phyloP scores from a whole-genome alignment of 192 early-diverging fungal genomes.

The Umbelopsis sp. region DNA sequence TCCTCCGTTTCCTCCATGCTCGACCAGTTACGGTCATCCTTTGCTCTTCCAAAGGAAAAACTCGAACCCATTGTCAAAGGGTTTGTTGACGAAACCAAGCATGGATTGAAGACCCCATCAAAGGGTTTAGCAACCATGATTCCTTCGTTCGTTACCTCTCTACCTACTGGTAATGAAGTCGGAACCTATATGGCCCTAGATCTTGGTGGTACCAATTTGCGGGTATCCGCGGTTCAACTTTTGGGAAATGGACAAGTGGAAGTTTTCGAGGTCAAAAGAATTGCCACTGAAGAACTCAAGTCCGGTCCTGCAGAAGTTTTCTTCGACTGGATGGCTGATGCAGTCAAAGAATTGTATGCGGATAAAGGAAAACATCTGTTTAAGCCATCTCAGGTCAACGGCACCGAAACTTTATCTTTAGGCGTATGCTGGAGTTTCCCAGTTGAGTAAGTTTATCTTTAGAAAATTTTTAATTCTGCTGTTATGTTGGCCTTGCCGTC shows the following conservation, averaged over 20 bases:
- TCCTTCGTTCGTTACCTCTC: slow-evolving; percentile 81
- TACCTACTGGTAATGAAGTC: slow-evolving; percentile 81
- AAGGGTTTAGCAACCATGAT: slow-evolving; percentile 74
- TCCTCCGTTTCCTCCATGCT: slow-evolving; percentile 11
- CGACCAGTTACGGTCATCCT: slow-evolving; percentile 22
- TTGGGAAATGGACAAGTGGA: slow-evolving; percentile 69
- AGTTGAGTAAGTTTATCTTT: slow-evolving; percentile 59
- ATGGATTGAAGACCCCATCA: slow-evolving; percentile 37
- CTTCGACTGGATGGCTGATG: slow-evolving; percentile 84
- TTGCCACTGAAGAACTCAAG: slow-evolving; percentile 72
- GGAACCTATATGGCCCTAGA: slow-evolving; percentile 91
- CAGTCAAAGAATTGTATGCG: slow-evolving; percentile 30
- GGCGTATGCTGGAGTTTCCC: slow-evolving; percentile 89
- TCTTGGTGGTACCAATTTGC: slow-evolving; percentile 93
- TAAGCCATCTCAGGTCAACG: slow-evolving; percentile 15
- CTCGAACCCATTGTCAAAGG: slow-evolving; percentile 36
- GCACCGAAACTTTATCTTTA: slow-evolving; percentile 37
- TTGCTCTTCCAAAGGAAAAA: slow-evolving; percentile 24
- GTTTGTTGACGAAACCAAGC: slow-evolving; percentile 29
- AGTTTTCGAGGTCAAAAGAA: slow-evolving; percentile 70
- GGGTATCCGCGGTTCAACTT: slow-evolving; percentile 81
- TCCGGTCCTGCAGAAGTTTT: slow-evolving; percentile 63
- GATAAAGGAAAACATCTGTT: slow-evolving; percentile 11
- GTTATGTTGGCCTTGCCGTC: neutral
- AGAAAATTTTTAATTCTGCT: neutral